Percentiles rank a stretch among this genome's conserved stretches.
phyloP scores from a whole-genome alignment of 2,329 filamentous ascomycete species.

The Fusarium sublunatum region DNA sequence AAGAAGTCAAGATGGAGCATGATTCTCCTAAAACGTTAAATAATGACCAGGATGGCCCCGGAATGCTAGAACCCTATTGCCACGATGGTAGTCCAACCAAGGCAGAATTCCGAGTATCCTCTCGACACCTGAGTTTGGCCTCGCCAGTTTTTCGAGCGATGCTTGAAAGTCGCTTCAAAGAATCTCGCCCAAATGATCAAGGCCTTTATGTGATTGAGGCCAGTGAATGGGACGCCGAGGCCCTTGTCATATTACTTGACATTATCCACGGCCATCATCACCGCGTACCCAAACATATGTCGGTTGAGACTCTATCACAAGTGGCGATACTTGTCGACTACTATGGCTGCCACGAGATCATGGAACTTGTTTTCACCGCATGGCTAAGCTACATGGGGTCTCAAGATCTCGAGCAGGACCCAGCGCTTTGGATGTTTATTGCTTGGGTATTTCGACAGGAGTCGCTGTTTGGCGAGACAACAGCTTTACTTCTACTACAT shows the following conservation, averaged over 20 bases:
- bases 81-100: background rate
- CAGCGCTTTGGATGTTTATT: constrained; percentile 19
- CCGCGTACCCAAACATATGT: constrained; percentile 35
- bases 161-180: constrained; percentile 24
- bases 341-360: constrained; percentile 45
- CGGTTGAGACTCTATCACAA: constrained; percentile 43
- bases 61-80: background rate
- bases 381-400: constrained; percentile 16
- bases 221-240: constrained; percentile 45
- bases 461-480: constrained; percentile 2
- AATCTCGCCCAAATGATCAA: constrained; percentile 5
- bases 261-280: constrained; percentile 46
- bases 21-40: constrained; percentile 24
- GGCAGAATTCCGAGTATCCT: constrained; percentile 25
- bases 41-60: constrained; percentile 17
- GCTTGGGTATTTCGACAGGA: constrained; percentile 26
- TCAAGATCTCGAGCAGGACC: constrained; percentile 10
- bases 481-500: constrained; percentile 2
- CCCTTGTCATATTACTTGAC: constrained; percentile 45
- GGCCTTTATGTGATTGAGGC: constrained; percentile 22
- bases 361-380: constrained; percentile 29
- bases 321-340: constrained; percentile 48
- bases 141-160: constrained; percentile 33
- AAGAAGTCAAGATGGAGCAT: constrained; percentile 7
- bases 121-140: constrained; percentile 25